These are phyloP conservation scores for Populus ilicifolia DNA, from an alignment of 345 rosid genomes.

Conservation along the genomic window DNA sequence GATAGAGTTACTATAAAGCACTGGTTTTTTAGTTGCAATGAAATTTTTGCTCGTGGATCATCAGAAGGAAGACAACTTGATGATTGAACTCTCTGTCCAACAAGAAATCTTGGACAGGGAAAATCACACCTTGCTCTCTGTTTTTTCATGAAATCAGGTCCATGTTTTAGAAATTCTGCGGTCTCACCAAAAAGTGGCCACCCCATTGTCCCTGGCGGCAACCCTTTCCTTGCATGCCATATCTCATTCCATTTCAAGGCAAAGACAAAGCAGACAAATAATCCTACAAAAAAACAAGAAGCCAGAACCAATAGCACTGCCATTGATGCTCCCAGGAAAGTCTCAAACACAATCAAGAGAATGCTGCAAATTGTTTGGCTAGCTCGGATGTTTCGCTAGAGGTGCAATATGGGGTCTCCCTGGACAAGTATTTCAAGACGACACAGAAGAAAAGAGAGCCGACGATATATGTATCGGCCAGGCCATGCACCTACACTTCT, in stretches of 20 bases:
- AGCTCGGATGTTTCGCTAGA: not conserved
- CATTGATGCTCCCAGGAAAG: conserved; percentile 6
- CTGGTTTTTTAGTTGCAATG: no score
- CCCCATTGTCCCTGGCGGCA: conserved; percentile 27
- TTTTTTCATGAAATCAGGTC: conserved; percentile 18
- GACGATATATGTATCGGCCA: not conserved
- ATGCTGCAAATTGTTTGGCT: not conserved
- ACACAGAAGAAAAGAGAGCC: not conserved
- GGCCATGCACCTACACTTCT: not conserved
- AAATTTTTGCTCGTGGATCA: no score
- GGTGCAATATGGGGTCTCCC: not conserved
- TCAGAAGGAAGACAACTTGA: no score
- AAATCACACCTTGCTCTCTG: conserved; percentile 7
- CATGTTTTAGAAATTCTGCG: conserved; percentile 9
- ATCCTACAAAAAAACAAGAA: conserved; percentile 5
- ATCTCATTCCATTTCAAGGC: conserved; percentile 19
- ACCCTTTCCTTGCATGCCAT: conserved; percentile 15
- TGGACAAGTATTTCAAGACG: not conserved
- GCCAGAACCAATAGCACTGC: not conserved
- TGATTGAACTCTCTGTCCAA: no score
- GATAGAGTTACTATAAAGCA: no score
- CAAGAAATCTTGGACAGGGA: not conserved
- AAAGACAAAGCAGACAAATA: conserved; percentile 1
- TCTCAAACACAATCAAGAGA: no score
- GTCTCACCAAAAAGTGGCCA: conserved; percentile 25